Conservation (phyloP, 345 rosid species). For the Hibiscus syriacus region DNA sequence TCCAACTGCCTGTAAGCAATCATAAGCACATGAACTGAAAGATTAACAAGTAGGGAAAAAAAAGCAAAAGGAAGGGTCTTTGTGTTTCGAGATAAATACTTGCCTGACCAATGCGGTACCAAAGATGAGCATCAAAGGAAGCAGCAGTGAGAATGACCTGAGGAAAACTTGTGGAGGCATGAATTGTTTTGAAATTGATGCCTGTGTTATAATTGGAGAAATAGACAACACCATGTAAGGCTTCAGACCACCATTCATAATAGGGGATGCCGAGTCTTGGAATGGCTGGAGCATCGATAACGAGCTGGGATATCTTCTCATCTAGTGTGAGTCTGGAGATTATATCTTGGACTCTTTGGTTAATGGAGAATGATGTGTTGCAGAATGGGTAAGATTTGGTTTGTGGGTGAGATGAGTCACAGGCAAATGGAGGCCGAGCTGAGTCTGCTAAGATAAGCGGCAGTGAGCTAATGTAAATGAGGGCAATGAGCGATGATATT, state of each 20-base stretch:
- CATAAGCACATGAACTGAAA: too few relatives aligned
- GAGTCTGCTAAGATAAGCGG: constrained; percentile 16
- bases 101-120: constrained; percentile 89
- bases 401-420: constrained; percentile 42
- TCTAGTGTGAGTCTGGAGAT: constrained; percentile 64
- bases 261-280: constrained; percentile 70
- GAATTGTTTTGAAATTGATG: constrained; percentile 41
- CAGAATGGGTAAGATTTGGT: constrained; percentile 51
- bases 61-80: too few relatives aligned
- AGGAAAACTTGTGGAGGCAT: constrained; percentile 78
- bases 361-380: constrained; percentile 45
- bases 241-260: constrained; percentile 96
- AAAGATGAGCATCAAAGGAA: constrained; percentile 54
- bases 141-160: constrained; percentile 81
- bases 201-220: constrained; percentile 22
- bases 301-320: constrained; percentile 82
- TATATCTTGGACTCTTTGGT: constrained; percentile 54
- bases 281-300: constrained; percentile 54
- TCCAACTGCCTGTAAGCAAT: constrained; percentile 36
- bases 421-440: constrained; percentile 48
- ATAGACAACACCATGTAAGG: constrained; percentile 66
- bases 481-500: too few relatives aligned
- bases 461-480: neutral
- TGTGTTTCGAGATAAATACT: neutral
- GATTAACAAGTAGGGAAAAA: too few relatives aligned